Evolutionary conservation across 2,329 filamentous ascomycete species (phyloP), one percentile per base, ranked within the genome.

Genomic region (Nectriaceae sp.): DNA sequence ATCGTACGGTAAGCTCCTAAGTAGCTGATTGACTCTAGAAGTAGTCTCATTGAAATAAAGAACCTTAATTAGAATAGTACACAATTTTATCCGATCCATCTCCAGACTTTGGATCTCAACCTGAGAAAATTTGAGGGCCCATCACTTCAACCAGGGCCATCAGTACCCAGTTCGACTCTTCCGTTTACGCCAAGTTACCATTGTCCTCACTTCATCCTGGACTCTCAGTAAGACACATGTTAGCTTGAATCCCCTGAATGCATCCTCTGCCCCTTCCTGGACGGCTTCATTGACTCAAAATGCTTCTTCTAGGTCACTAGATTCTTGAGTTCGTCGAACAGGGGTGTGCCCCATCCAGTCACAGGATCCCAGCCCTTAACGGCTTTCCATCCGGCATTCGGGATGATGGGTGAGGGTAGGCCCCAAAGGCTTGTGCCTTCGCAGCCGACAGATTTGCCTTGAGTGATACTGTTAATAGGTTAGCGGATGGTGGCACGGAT

Each of bases 331-430:
- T 63, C 62, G 21, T 67, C 59, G 48, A 76, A 79, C 39, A 71
- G 59, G 1, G 77, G 76, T 3, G 75, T 75, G 11, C 77, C 77
- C 11, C 71, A 63, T 2, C 77, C 77, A 3, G 68, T 71, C 19
- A 62, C 61, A 5, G 68, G 68, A 49, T 72, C 69, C 70, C 70
- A 72, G 15, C 67, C 69, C 18, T 55, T 51, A 4, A 54, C 59
- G 3, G 65, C 60, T 4, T 56, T 52, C 59, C 61, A 70, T 15
- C 65, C 58, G 6, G 65, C 65, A 15, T 55, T 49, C 4, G 57
- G 54, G 2, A 68, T 53, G 4, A 54, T 16, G 2, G 67, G 65
- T 0, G 69, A 61, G 2, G 56, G 52, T 3, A 59, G 50, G 4
- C 56, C 57, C 11, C 52, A 55, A 8, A 57, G 33, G 40, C 64